Conservation (phyloP, 2,329 filamentous ascomycete genomes). For the Phialophora tarda region DNA sequence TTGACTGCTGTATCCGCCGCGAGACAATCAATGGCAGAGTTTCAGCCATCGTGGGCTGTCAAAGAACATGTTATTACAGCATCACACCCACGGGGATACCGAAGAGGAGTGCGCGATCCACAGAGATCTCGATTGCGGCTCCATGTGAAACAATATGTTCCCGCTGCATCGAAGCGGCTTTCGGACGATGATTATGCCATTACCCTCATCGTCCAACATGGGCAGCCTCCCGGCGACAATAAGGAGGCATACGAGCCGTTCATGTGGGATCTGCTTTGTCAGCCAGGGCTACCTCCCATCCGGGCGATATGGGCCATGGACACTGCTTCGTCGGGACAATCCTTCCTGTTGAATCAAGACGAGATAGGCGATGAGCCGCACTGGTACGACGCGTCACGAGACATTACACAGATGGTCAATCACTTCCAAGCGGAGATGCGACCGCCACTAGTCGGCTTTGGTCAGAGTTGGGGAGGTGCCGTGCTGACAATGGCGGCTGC, state of each 20-base stretch:
- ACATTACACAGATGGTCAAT: conserved; percentile 22
- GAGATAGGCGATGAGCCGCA: conserved; percentile 24
- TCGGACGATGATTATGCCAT: conserved; percentile 11
- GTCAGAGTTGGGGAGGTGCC: conserved; percentile 14
- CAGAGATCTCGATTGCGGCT: conserved; percentile 21
- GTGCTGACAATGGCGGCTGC: conserved; percentile 5
- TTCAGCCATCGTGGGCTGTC: conserved; percentile 12
- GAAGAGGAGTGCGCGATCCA: conserved; percentile 24
- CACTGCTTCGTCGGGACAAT: conserved; percentile 20
- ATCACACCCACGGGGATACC: conserved; percentile 22
- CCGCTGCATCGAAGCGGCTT: background rate
- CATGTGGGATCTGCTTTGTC: conserved; percentile 14
- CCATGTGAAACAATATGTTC: conserved; percentile 26
- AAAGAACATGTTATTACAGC: conserved; percentile 22
- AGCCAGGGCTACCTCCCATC: conserved; percentile 15
- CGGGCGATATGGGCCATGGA: conserved; percentile 23
- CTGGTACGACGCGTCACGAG: conserved; percentile 22
- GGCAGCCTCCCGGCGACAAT: conserved; percentile 16
- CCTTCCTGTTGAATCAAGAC: conserved; percentile 20
- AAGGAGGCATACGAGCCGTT: conserved; percentile 28
- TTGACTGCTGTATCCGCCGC: no score
- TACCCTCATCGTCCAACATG: conserved; percentile 20
- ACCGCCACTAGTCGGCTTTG: conserved; percentile 20
- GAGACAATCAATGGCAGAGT: background rate
- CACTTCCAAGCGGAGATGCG: conserved; percentile 19